Conservation (phyloP, 163 green algal species). For the Picocystis sp. region DNA sequence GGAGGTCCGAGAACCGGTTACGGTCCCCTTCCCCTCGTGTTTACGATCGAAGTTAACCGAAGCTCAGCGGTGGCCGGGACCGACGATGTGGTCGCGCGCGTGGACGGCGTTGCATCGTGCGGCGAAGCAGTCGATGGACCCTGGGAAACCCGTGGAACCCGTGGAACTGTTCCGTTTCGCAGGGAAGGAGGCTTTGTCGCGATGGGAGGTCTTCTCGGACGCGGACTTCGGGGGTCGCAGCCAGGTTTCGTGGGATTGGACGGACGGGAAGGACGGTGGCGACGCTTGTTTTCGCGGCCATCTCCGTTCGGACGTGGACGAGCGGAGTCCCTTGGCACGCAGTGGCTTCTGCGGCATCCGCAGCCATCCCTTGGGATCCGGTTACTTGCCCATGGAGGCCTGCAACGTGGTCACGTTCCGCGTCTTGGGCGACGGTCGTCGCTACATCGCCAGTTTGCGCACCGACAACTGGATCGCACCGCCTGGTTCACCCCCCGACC, state of each 20-base stretch:
- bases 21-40: too few relatives aligned
- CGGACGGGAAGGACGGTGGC: slow-evolving; percentile 1
- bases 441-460: slow-evolving; percentile 42
- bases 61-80: too few relatives aligned
- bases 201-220: slow-evolving; percentile 30
- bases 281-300: slow-evolving; percentile 19
- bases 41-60: too few relatives aligned
- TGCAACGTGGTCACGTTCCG: slow-evolving; percentile 31
- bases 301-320: slow-evolving; percentile 17
- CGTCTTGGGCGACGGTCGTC: slow-evolving; percentile 32
- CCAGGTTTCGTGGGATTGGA: slow-evolving; percentile 11
- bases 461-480: slow-evolving; percentile 44
- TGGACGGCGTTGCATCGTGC: too few relatives aligned
- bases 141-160: too few relatives aligned
- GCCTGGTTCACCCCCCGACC: slow-evolving; percentile 23
- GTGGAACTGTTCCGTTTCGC: slow-evolving; percentile 22
- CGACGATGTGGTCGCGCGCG: too few relatives aligned
- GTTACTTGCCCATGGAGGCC: slow-evolving; percentile 17
- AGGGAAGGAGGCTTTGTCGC: slow-evolving; percentile 12
- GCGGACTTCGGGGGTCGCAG: slow-evolving; percentile 22
- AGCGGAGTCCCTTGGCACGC: slow-evolving; percentile 18
- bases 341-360: slow-evolving; percentile 35
- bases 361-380: slow-evolving; percentile 1
- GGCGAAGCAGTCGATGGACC: too few relatives aligned
- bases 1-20: too few relatives aligned